Conservation (phyloP, 352 stramenopile genomes). For the Peronospora tabacina region DNA sequence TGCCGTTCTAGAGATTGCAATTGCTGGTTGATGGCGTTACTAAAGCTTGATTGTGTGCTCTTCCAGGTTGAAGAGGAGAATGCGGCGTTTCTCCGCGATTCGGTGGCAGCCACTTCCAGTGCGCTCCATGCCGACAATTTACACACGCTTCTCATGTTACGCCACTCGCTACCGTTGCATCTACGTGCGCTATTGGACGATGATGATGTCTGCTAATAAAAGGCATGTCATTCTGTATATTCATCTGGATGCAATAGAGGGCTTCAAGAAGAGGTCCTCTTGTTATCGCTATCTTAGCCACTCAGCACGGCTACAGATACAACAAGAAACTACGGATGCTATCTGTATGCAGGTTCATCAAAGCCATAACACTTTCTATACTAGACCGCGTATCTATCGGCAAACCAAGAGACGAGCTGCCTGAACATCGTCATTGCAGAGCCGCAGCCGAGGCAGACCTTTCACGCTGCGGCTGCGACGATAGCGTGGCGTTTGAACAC, state of each 20-base stretch:
- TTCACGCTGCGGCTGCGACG: conserved; percentile 55
- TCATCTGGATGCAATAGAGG: conserved; percentile 12
- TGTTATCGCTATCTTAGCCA: conserved; percentile 9
- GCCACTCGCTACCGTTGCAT: conserved; percentile 38
- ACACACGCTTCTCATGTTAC: conserved; percentile 50
- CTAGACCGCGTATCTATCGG: conserved; percentile 6
- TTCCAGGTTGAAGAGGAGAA: conserved; percentile 64
- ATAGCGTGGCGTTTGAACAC: conserved; percentile 62
- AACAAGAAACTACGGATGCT: conserved; percentile 5
- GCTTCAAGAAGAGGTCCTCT: conserved; percentile 6
- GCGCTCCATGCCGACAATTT: conserved; percentile 55
- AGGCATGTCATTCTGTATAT: background rate
- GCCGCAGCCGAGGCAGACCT: conserved; percentile 3
- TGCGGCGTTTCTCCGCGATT: conserved; percentile 43
- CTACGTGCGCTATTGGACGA: conserved; percentile 35
- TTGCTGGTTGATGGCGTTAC: background rate
- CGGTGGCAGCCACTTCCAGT: conserved; percentile 42
- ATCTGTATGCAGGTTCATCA: conserved; percentile 3
- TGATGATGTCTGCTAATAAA: conserved; percentile 27
- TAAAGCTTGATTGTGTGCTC: conserved; percentile 4
- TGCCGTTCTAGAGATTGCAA: background rate
- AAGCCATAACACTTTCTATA: conserved; percentile 5
- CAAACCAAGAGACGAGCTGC: conserved; percentile 6
- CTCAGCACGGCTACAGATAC: no score
- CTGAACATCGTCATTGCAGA: conserved; percentile 9